Conservation (phyloP, 768 basidiomycete species). For the Russula sp. region DNA sequence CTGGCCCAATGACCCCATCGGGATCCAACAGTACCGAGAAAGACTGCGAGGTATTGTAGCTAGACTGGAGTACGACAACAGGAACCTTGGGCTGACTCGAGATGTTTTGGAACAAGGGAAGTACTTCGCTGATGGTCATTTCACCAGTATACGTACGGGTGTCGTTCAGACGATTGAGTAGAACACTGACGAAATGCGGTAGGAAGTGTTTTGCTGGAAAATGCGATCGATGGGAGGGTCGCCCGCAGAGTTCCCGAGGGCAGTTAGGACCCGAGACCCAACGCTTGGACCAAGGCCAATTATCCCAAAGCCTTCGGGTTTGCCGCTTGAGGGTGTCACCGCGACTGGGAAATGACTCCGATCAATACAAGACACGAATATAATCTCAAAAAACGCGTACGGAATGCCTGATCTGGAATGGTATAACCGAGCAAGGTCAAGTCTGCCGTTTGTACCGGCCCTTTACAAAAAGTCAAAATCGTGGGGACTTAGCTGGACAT, state of each 20-base stretch:
- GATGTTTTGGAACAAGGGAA: slow-evolving; percentile 49
- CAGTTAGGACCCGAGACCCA: slow-evolving; percentile 46
- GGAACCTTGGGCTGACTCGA: slow-evolving; percentile 49
- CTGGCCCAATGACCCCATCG: slow-evolving; percentile 59
- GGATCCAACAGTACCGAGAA: slow-evolving; percentile 63
- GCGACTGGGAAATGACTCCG: slow-evolving; percentile 38
- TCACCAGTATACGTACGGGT: slow-evolving; percentile 52
- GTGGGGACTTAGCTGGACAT: not conserved
- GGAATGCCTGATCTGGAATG: slow-evolving; percentile 46
- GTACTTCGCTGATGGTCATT: slow-evolving; percentile 59
- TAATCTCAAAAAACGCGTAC: slow-evolving; percentile 39
- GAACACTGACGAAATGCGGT: slow-evolving; percentile 59
- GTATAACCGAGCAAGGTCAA: slow-evolving; percentile 47
- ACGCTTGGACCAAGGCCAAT: slow-evolving; percentile 60
- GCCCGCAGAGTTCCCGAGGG: slow-evolving; percentile 39
- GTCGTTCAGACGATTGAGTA: slow-evolving; percentile 59
- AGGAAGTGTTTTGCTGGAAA: slow-evolving; percentile 54
- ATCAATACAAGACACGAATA: not conserved
- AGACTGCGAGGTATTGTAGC: slow-evolving; percentile 57
- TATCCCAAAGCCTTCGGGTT: slow-evolving; percentile 40
- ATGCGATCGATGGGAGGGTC: slow-evolving; percentile 60
- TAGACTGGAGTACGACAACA: slow-evolving; percentile 42
- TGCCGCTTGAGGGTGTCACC: slow-evolving; percentile 36
- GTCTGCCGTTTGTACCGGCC: slow-evolving; percentile 45
- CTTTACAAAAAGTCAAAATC: slow-evolving; percentile 27